Base-by-base conservation (phyloP, 208 protist species). In the Herpetomonas tarakana region DNA sequence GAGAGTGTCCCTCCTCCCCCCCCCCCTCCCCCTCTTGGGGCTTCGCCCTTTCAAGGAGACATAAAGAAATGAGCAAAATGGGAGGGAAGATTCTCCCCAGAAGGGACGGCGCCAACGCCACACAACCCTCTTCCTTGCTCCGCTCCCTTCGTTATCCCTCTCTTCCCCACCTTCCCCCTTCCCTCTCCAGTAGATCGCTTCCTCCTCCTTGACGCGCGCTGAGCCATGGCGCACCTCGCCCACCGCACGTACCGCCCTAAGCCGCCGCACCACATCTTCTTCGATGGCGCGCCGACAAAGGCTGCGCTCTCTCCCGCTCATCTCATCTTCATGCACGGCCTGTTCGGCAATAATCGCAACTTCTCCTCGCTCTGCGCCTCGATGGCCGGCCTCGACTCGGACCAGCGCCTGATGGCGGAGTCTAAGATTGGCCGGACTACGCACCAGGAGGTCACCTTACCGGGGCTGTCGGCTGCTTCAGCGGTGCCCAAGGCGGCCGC, bases 311-410 rank as follows among this genome's bases (percentile, higher is more conserved):
- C 74, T 0, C 69, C 74, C 1, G 69, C 67, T 18, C 73, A 78
- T 51, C 54, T 83, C 25, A 59, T 83, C 41, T 78, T 69, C 46
- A 57, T 72, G 65, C 76, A 83, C 62, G 76, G 71, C n/a, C 65
- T 83, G 26, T 46, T 83, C 27, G 76, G 76, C 25, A 49, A 25
- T 27, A 62, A 67, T 29, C 59, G 57, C 58, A 78, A 83, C 58
- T 83, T 72, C 47, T 24, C 59, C 60, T 71, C 71, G 6, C 50
- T 83, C 49, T 74, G 67, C 52, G 45, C 44, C 22, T 65, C 67
- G 3, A 45, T 83, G 44, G 62, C 76, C 3, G 76, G 67, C 4
- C n/a, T 45, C 6, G 65, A 76, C 27, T 28, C 62, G 11, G 59
- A 56, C n/a, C 55, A 50, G 3, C 63, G 68, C 22, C 31, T 70